phyloP scores from a whole-genome alignment of 345 rosid species.

The Ceriops decandra region DNA sequence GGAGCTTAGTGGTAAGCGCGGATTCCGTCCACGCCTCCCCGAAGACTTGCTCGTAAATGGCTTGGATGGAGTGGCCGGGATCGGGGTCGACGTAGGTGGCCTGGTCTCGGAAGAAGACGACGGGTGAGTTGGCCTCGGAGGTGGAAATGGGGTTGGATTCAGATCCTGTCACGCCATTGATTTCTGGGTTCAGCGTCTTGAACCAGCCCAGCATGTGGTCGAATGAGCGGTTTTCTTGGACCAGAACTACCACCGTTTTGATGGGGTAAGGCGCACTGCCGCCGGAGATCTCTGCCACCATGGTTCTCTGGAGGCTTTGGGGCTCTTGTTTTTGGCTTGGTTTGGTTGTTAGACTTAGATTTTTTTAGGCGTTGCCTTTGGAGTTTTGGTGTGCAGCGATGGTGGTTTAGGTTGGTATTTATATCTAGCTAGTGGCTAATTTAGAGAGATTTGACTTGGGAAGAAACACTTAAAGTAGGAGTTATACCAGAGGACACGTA shows the following conservation, averaged over 20 bases:
- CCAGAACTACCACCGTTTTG: slow-evolving; percentile 77
- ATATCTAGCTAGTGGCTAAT: too few relatives aligned
- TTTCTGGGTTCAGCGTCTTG: slow-evolving; percentile 63
- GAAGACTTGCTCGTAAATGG: slow-evolving; percentile 82
- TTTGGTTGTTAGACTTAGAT: too few relatives aligned
- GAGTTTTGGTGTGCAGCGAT: too few relatives aligned
- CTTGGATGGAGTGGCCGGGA: slow-evolving; percentile 83
- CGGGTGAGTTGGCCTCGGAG: slow-evolving; percentile 43
- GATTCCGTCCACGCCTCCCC: slow-evolving; percentile 60
- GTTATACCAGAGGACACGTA: too few relatives aligned
- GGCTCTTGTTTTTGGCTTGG: not conserved
- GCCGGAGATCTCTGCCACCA: slow-evolving; percentile 31
- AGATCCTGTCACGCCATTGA: slow-evolving; percentile 66
- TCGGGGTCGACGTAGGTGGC: slow-evolving; percentile 73
- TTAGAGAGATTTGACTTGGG: too few relatives aligned
- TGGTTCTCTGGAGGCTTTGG: slow-evolving; percentile 1
- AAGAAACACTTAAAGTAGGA: too few relatives aligned
- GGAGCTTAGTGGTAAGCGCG: slow-evolving; percentile 9
- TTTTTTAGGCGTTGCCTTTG: too few relatives aligned
- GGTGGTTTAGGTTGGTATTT: too few relatives aligned
- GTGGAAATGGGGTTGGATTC: slow-evolving; percentile 65
- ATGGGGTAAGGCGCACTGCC: slow-evolving; percentile 42
- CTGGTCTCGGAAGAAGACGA: slow-evolving; percentile 38
- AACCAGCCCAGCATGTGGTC: slow-evolving; percentile 93
- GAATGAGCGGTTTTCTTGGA: slow-evolving; percentile 90